Evolutionary conservation across 805 yeast genomes (phyloP).

Genomic region (Clavispora asparagi): DNA sequence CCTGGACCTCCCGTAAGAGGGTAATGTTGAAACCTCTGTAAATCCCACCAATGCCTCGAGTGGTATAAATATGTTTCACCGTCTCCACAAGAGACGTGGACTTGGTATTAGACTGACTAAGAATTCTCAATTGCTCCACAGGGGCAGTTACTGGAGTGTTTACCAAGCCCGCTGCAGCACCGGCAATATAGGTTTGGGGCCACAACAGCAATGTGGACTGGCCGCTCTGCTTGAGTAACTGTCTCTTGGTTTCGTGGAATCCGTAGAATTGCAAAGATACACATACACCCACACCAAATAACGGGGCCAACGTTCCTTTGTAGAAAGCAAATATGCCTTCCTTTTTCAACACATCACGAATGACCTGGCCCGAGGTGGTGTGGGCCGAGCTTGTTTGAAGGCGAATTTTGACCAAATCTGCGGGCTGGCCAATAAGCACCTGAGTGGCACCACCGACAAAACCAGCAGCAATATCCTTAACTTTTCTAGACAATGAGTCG

Average conservation of each 20-base stretch:
- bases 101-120: constrained; percentile 48
- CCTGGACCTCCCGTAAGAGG: constrained; percentile 56
- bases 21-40: constrained; percentile 55
- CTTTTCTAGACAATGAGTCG: constrained; percentile 30
- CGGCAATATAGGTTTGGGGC: constrained; percentile 57
- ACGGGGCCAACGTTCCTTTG: constrained; percentile 41
- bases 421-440: constrained; percentile 44
- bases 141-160: constrained; percentile 61
- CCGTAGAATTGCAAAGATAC: constrained; percentile 69
- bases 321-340: constrained; percentile 41
- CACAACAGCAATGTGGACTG: constrained; percentile 37
- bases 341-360: constrained; percentile 32
- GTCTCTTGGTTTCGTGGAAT: constrained; percentile 64
- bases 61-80: constrained; percentile 35
- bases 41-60: constrained; percentile 46
- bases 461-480: constrained; percentile 40
- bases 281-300: constrained; percentile 48
- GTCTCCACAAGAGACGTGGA: constrained; percentile 26
- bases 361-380: constrained; percentile 27
- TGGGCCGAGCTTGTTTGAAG: constrained; percentile 33
- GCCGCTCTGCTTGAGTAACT: constrained; percentile 31
- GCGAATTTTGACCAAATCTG: constrained; percentile 40
- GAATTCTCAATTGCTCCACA: constrained; percentile 60
- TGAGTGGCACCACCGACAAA: constrained; percentile 45
- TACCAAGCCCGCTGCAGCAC: constrained; percentile 63